A percentile compares a stretch with the other conserved stretches of the same genome.
These are phyloP conservation scores for Fonsecaea nubica DNA, from an alignment of 2,329 filamentous ascomycete species.

Conservation along the genomic window DNA sequence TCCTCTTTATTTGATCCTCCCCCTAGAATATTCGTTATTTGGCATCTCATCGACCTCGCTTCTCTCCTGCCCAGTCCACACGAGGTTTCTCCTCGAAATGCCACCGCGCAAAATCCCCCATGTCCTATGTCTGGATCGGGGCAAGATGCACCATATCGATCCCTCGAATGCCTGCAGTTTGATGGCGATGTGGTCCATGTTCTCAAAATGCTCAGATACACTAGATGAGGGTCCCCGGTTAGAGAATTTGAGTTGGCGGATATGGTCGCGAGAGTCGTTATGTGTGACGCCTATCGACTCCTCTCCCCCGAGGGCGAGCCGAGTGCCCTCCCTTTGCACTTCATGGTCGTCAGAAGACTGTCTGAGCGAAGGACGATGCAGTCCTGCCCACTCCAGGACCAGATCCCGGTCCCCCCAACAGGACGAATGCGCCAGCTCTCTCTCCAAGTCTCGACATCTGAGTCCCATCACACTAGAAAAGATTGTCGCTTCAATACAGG, in stretches of 20 bases:
- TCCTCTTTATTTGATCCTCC: conserved; percentile 8
- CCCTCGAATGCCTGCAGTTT: conserved; percentile 90
- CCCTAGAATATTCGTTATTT: conserved; percentile 7
- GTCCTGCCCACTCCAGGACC: conserved; percentile 57
- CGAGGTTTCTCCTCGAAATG: conserved; percentile 62
- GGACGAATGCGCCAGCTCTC: conserved; percentile 46
- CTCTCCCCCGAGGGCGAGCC: conserved; percentile 48
- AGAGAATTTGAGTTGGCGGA: conserved; percentile 93
- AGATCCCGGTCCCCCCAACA: conserved; percentile 37
- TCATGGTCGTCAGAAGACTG: conserved; percentile 74
- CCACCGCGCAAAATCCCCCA: conserved; percentile 76
- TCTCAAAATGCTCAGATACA: conserved; percentile 91
- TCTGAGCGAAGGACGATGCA: conserved; percentile 54
- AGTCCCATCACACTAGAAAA: conserved; percentile 92
- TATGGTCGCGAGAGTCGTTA: conserved; percentile 93
- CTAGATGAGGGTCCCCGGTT: conserved; percentile 90
- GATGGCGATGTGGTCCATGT: conserved; percentile 97
- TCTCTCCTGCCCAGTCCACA: not conserved
- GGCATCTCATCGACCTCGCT: conserved; percentile 8
- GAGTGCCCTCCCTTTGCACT: conserved; percentile 74
- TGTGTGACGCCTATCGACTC: conserved; percentile 64
- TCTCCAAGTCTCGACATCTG: conserved; percentile 78
- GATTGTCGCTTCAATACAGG: conserved; percentile 90
- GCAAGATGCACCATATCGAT: conserved; percentile 92
- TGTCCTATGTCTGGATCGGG: conserved; percentile 88